These are phyloP conservation scores for Agastache rugosa DNA, from an alignment of 257 asterid genomes.

Conservation along the genomic window DNA sequence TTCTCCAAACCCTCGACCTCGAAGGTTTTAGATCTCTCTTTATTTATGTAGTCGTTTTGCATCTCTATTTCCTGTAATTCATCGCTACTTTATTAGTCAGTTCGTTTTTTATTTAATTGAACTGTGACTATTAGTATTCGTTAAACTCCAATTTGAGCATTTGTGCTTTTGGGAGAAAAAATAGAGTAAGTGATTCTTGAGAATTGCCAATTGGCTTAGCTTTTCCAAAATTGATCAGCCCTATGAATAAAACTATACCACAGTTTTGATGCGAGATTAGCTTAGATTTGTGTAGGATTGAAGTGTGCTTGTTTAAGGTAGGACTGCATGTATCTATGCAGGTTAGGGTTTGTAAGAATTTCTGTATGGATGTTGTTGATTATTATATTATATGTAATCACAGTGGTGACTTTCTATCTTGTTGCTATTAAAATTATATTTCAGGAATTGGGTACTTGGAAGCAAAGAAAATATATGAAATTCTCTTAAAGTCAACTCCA, in stretches of 20 bases:
- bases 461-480: conserved; percentile 79
- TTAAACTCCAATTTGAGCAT: conserved; percentile 15
- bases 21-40: conserved; percentile 60
- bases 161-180: conserved; percentile 11
- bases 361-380: conserved; percentile 5
- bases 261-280: conserved; percentile 2
- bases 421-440: conserved; percentile 27
- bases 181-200: neutral
- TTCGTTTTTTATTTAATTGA: neutral
- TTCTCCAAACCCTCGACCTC: conserved; percentile 70
- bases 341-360: conserved; percentile 16
- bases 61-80: neutral
- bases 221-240: conserved; percentile 5
- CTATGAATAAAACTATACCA: neutral
- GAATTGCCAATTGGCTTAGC: conserved; percentile 10
- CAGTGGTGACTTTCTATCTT: conserved; percentile 3
- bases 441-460: conserved; percentile 87
- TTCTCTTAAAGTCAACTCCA: conserved; percentile 75
- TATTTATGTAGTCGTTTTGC: neutral
- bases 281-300: neutral
- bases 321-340: neutral
- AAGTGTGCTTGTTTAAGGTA: conserved; percentile 9
- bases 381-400: conserved; percentile 24
- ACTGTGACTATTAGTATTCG: conserved; percentile 10
- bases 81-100: neutral